Percentiles rank a stretch among this genome's conserved stretches.
These are phyloP conservation scores for Mycena indigotica DNA, from an alignment of 768 basidiomycete species.

Conservation along the genomic window DNA sequence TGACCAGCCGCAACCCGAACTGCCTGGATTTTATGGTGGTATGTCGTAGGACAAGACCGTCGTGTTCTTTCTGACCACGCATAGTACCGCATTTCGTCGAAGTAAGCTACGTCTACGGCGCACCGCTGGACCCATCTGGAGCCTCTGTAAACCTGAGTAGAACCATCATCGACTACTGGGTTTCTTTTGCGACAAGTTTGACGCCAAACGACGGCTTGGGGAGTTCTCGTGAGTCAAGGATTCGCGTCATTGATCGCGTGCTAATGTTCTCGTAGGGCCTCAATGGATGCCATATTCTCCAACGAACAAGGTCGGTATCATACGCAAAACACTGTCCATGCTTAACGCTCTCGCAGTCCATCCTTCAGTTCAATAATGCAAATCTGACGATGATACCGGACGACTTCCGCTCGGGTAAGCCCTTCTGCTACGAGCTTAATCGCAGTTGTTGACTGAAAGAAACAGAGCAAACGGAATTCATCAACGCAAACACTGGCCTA, in stretches of 20 bases:
- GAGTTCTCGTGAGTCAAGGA: conserved; percentile 26
- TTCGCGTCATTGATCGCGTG: not conserved
- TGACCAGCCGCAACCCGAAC: conserved; percentile 35
- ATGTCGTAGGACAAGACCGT: too few relatives aligned
- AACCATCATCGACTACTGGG: conserved; percentile 46
- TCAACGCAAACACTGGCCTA: conserved; percentile 8
- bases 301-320: not conserved
- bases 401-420: conserved; percentile 6
- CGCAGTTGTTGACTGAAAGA: too few relatives aligned
- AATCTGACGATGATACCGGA: conserved; percentile 41
- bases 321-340: not conserved
- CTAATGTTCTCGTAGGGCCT: not conserved
- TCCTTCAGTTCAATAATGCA: conserved; percentile 38
- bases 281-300: conserved; percentile 10
- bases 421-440: conserved; percentile 1
- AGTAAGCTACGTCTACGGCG: conserved; percentile 39
- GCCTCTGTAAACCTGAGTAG: conserved; percentile 31
- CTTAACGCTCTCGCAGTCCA: conserved; percentile 22
- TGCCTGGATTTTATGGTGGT: conserved; percentile 33
- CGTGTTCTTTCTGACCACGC: not conserved
- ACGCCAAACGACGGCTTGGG: conserved; percentile 44
- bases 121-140: conserved; percentile 28
- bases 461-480: conserved; percentile 5
- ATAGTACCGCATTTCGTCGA: conserved; percentile 39
- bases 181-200: conserved; percentile 42